These are phyloP conservation scores for Gossypium schwendimanii DNA, from an alignment of 441 rosid species.

Conservation along the genomic window DNA sequence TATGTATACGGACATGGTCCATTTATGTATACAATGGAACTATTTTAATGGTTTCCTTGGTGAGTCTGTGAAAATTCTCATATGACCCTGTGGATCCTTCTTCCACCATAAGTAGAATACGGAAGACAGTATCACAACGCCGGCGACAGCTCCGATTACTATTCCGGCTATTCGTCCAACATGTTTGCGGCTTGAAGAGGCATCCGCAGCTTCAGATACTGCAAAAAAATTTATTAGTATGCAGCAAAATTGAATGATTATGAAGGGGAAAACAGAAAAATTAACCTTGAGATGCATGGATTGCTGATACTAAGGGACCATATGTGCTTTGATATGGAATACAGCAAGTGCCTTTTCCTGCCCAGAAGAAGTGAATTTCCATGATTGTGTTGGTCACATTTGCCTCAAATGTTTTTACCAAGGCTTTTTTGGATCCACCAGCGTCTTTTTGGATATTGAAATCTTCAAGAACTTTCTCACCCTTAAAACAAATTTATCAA, in stretches of 20 bases:
- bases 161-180: slow-evolving; percentile 32
- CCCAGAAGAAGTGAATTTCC: slow-evolving; percentile 48
- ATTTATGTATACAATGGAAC: not conserved
- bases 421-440: slow-evolving; percentile 42
- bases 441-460: slow-evolving; percentile 45
- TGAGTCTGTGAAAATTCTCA: slow-evolving; percentile 24
- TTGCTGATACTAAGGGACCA: slow-evolving; percentile 47
- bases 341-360: slow-evolving; percentile 56
- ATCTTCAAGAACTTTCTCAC: slow-evolving; percentile 29
- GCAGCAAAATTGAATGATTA: no score
- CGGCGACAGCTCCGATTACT: slow-evolving; percentile 30
- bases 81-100: slow-evolving; percentile 20
- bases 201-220: slow-evolving; percentile 12
- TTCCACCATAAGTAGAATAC: slow-evolving; percentile 34
- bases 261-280: not conserved
- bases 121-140: slow-evolving; percentile 26
- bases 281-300: slow-evolving; percentile 37
- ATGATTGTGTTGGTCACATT: slow-evolving; percentile 46
- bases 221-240: not conserved
- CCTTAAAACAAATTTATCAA: slow-evolving; percentile 13
- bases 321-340: slow-evolving; percentile 46
- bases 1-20: not conserved
- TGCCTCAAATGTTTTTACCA: slow-evolving; percentile 32
- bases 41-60: slow-evolving; percentile 17
- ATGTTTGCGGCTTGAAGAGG: slow-evolving; percentile 15